A percentile compares a stretch with the other conserved stretches of the same genome.
Evolutionary conservation across 768 basidiomycete genomes (phyloP).

Genomic region (Boletus huronensis): DNA sequence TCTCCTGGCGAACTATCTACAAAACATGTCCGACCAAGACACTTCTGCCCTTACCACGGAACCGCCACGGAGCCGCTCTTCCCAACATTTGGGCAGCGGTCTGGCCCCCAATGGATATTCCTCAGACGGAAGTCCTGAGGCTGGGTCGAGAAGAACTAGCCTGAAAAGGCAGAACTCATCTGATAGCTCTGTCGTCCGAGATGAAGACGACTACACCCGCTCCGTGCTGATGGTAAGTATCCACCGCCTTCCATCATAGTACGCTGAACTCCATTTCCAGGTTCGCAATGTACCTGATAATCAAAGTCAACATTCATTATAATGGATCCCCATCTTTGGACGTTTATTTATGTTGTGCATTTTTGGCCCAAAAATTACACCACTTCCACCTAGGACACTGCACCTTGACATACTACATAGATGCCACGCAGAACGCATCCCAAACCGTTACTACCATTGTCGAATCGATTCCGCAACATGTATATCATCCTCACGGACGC

Average conservation of each 20-base stretch:
- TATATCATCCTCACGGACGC: conserved; percentile 20
- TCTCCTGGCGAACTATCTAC: conserved; percentile 46
- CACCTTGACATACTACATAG: conserved; percentile 16
- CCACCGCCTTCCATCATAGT: background rate
- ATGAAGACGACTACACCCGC: conserved; percentile 56
- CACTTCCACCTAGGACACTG: background rate
- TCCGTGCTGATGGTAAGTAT: conserved; percentile 51
- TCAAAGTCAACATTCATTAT: conserved; percentile 33
- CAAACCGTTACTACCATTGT: conserved; percentile 7
- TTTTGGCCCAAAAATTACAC: conserved; percentile 1
- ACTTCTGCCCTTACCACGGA: conserved; percentile 11
- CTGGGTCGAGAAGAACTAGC: conserved; percentile 23
- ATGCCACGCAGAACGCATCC: conserved; percentile 11
- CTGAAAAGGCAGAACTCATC: conserved; percentile 20
- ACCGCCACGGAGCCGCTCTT: conserved; percentile 31
- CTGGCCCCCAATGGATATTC: conserved; percentile 6
- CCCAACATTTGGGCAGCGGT: background rate
- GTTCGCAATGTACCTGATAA: conserved; percentile 55
- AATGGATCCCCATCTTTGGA: conserved; percentile 2
- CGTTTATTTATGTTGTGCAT: conserved; percentile 6
- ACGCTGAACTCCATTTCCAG: conserved; percentile 31
- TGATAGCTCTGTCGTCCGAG: conserved; percentile 32
- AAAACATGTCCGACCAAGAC: conserved; percentile 24
- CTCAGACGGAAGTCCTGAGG: conserved; percentile 26
- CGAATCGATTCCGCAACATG: conserved; percentile 10